Base-by-base conservation (phyloP, 768 basidiomycete species). In the Exidia glandulosa region DNA sequence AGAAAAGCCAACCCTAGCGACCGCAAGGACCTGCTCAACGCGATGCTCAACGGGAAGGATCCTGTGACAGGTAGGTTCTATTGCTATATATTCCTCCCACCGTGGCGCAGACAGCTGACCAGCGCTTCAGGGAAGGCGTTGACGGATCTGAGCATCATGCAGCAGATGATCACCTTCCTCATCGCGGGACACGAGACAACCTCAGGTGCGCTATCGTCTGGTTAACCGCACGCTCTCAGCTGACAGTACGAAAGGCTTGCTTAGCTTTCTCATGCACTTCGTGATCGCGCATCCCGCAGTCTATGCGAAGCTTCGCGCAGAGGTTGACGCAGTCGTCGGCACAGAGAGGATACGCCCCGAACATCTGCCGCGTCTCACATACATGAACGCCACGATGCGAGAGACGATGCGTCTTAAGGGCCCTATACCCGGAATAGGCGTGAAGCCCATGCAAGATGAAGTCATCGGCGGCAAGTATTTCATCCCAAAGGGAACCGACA, bases 131-230 rank as follows among this genome's bases (percentile, higher is more conserved):
- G 78, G 79, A 37, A 62, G 56, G 62, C 66, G 9, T 66, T 81
- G 58, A 66, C 74, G 0, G 74, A 77, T 47, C 71, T 76, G 57
- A 75, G 70, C 25, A 80, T 81, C 32, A 65, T 72, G 5, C 63
- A 73, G 60, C 79, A 81, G 66, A 74, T 80, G 2, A 65, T 78
- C 16, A 81, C 79, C 1, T 81, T 81, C 72, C 67, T 81, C 23
- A 76, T 80, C 48, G 79, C 79, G 3, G 79, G 50, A 6, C 50
- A 31, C 30, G 50, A 54, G 59, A 75, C 74, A 3, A 71, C 70
- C 6, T 68, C 73, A 59, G 75, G 75, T 68, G 29, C 37, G 62
- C 64, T 30, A 9, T 41, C 25, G 2, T 56, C n/a, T 47, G 31
- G n/a, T n/a, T 32, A 31, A 41, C 14, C 9, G 14, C 50, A 31